Base-by-base conservation (phyloP, 495 filamentous ascomycete genomes). In the Neurospora sp. region DNA sequence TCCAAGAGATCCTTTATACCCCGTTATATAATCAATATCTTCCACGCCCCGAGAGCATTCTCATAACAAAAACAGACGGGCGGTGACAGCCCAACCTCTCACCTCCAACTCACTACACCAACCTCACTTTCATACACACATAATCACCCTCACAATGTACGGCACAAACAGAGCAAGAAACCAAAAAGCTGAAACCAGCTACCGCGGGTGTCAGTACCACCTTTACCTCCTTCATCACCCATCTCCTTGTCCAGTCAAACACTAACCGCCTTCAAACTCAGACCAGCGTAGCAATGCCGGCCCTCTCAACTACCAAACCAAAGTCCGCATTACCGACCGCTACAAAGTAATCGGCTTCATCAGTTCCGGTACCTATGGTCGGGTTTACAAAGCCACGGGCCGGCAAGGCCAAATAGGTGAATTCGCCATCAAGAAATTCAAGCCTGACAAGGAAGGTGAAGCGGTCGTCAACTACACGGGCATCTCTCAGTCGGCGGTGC, bases 361-460 rank as follows among this genome's bases (percentile, higher is more conserved):
- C 77, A 96, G 92, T 78, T 97, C 93, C 75, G 96, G 96, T 44
- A 99, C 96, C n/a, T 99, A 99, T 88, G 96, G 96, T 37, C 90
- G 95, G 4, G 96, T 99, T 14, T 99, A 98, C 87, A 99, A 98
- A 80, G 96, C 96, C 22, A 81, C 91, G 16, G 91, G 93, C 75
- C 91, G 90, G 76, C 90, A 94, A 82, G 85, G 83, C 73, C 85
- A 86, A 74, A 77, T 81, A 3, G 94, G 92, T 73, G 94, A 96
- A 77, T 97, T 96, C 80, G 95, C 95, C 71, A 98, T 98, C 83
- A 98, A 98, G 82, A 97, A 97, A 90, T 99, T 99, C 90, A 99
- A 99, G 84, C 96, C 96, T 44, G 96, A 99, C 82, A 98, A 98
- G 84, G 96, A 99, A 82, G 96, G 95, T 47, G 96, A 98, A 81